These are phyloP conservation scores for Lunasporangiospora selenospora DNA, from an alignment of 192 early-diverging fungal genomes.

Conservation along the genomic window DNA sequence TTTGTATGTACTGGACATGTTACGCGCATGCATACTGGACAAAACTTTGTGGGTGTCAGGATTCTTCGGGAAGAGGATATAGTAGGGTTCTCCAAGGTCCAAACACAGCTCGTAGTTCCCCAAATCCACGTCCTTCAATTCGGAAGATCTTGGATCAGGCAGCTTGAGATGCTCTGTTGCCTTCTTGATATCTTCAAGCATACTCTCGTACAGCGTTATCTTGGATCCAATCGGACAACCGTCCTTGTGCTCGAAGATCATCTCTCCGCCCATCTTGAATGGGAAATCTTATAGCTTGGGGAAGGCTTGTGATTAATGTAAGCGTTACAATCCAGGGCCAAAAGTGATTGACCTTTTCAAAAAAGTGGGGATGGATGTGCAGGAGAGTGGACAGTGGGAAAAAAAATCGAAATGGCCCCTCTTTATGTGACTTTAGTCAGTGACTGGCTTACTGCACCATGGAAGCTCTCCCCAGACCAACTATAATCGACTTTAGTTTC, in stretches of 20 bases:
- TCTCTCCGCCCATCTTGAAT: slow-evolving; percentile 13
- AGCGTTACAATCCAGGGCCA: slow-evolving; percentile 1
- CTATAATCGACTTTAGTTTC: too few relatives aligned
- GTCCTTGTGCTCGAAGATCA: slow-evolving; percentile 10
- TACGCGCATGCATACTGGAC: slow-evolving; percentile 1
- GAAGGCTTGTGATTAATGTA: background rate
- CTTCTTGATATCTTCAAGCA: slow-evolving; percentile 9
- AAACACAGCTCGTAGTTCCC: slow-evolving; percentile 4
- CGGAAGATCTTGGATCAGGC: background rate
- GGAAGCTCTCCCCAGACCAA: too few relatives aligned
- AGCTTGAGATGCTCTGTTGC: slow-evolving; percentile 1
- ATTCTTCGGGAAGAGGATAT: slow-evolving; percentile 7
- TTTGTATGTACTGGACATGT: slow-evolving; percentile 1
- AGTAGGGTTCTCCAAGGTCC: background rate
- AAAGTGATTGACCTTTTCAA: background rate
- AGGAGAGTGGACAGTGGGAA: slow-evolving; percentile 4
- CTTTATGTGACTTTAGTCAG: too few relatives aligned
- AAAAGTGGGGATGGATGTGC: slow-evolving; percentile 1
- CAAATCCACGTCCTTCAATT: slow-evolving; percentile 3
- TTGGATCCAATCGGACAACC: background rate
- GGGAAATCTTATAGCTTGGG: background rate
- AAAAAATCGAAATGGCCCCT: too few relatives aligned
- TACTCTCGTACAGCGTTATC: background rate
- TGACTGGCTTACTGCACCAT: too few relatives aligned
- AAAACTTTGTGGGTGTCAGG: slow-evolving; percentile 10